Base-by-base conservation (phyloP, 805 yeast species). In the Candida tibetensis region DNA sequence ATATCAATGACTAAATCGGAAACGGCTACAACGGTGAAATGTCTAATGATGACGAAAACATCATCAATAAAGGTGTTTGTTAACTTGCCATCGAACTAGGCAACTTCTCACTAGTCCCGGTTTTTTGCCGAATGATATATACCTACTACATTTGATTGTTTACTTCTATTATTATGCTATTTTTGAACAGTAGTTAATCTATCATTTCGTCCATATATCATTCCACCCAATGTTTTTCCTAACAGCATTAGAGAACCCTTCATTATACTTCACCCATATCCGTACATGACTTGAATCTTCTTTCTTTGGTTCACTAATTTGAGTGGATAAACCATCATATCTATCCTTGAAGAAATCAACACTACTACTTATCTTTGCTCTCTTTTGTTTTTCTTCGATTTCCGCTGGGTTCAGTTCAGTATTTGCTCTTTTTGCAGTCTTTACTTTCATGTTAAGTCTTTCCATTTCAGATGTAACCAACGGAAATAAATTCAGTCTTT, bases 161-260 rank as follows among this genome's bases (percentile, higher is more conserved):
- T n/a, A n/a, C n/a, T n/a, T n/a, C n/a, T n/a, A n/a, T n/a, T n/a
- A n/a, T n/a, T n/a, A n/a, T n/a, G n/a, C n/a, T n/a, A n/a, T n/a
- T n/a, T n/a, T n/a, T n/a, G n/a, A n/a, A n/a, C n/a, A n/a, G n/a
- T n/a, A n/a, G n/a, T n/a, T n/a, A n/a, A n/a, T n/a, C n/a, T n/a
- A n/a, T 17, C 14, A 36, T 17, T 5, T 27, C 13, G 36, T 27
- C 82, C 86, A 85, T 17, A 89, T 58, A 38, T 76, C 82, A 5
- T 64, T 57, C 96, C 96, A 90, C 15, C 81, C 76, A 17, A 89
- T 78, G 37, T 82, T 85, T 52, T 86, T 87, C 23, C 95, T 65
- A 2, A 89, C 97, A 0, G 97, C 97, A 58, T 87, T 84, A 4
- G 95, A 85, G 53, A 83, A 89, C 0, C 97, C 97, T 61, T 89